These are phyloP conservation scores for Trichoderma gracile DNA, from an alignment of 2,329 filamentous ascomycete species.

Conservation along the genomic window DNA sequence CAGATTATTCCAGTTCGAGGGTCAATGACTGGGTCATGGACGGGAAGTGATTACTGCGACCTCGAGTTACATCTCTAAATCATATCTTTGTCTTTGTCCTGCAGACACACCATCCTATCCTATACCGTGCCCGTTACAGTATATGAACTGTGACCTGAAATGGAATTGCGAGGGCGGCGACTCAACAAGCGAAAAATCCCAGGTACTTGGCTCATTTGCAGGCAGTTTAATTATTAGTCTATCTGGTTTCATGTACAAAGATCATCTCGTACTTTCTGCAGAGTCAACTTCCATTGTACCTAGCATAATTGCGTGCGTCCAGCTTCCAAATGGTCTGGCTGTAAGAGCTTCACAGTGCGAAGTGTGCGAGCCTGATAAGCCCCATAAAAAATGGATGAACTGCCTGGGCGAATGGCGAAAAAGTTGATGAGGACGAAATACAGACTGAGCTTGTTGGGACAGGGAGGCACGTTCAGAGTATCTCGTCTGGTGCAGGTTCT, in stretches of 20 bases:
- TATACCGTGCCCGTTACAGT: not conserved
- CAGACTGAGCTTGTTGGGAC: not conserved
- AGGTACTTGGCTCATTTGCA: too few relatives aligned
- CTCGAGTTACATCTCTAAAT: not conserved
- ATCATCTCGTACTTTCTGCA: too few relatives aligned
- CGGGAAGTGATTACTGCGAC: not conserved
- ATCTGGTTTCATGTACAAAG: too few relatives aligned
- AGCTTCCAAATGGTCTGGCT: too few relatives aligned
- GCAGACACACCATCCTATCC: not conserved
- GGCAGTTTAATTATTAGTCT: too few relatives aligned
- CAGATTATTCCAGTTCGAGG: conserved; percentile 8
- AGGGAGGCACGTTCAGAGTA: not conserved
- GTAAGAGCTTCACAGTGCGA: not conserved
- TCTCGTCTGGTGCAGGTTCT: too few relatives aligned
- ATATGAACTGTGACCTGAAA: not conserved
- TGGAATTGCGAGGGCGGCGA: too few relatives aligned
- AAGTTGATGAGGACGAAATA: not conserved
- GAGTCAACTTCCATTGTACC: too few relatives aligned
- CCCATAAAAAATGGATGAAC: conserved; percentile 12
- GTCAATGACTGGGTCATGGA: not conserved
- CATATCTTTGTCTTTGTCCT: not conserved
- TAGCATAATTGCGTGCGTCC: too few relatives aligned
- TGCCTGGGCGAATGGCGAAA: not conserved
- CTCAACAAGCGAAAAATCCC: too few relatives aligned
- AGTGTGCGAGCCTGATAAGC: not conserved